These are phyloP conservation scores for Calonectria honghensis DNA, from an alignment of 2,329 filamentous ascomycete genomes.

Conservation along the genomic window DNA sequence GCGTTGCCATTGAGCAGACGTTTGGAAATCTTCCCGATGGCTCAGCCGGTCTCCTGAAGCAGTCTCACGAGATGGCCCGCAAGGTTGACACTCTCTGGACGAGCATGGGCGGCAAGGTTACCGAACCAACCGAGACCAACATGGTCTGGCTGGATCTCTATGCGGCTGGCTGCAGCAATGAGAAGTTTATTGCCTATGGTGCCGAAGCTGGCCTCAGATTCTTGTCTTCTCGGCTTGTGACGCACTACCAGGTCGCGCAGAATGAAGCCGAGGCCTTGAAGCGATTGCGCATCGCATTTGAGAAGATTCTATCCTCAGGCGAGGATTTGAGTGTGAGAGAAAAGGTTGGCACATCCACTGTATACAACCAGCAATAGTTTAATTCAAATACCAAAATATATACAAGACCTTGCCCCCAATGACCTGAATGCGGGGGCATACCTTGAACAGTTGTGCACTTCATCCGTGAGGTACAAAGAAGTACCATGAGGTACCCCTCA, in stretches of 20 bases:
- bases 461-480: too few relatives aligned
- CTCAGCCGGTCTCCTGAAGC: conserved; percentile 74
- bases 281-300: conserved; percentile 74
- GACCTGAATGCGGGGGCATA: too few relatives aligned
- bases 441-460: too few relatives aligned
- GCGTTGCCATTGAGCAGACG: conserved; percentile 76
- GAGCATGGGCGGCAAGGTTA: conserved; percentile 79
- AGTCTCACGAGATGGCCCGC: conserved; percentile 78
- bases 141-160: conserved; percentile 91
- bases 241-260: conserved; percentile 77
- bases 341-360: conserved; percentile 53
- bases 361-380: conserved; percentile 51
- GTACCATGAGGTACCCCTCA: too few relatives aligned
- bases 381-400: neutral
- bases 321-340: conserved; percentile 36
- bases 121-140: conserved; percentile 87
- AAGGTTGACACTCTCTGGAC: conserved; percentile 82
- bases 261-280: conserved; percentile 76
- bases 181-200: conserved; percentile 63
- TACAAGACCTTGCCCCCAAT: too few relatives aligned
- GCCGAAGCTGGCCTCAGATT: conserved; percentile 66
- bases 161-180: conserved; percentile 68
- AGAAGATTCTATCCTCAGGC: conserved; percentile 55
- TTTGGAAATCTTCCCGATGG: conserved; percentile 63
- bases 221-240: conserved; percentile 65